Base-by-base conservation (phyloP, 2,329 filamentous ascomycete genomes). In the Dothistroma septosporum region DNA sequence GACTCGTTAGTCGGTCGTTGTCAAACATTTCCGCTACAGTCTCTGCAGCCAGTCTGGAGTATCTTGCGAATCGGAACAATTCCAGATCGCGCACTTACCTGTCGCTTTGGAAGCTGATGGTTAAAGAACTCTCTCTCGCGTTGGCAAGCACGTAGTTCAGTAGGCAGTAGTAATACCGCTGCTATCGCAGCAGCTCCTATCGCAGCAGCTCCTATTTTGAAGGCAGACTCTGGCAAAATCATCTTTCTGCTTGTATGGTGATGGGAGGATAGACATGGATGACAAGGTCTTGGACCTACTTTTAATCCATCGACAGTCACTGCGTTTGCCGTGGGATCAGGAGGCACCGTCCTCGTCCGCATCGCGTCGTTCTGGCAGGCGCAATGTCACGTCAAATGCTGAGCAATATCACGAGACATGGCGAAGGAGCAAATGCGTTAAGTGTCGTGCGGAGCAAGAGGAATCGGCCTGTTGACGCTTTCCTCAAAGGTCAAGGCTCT, bases 71-170 rank as follows among this genome's bases (percentile, higher is more conserved):
- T 9, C 14, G 10, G 14, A 37, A 9, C 33, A 37, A 11, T 37
- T 3, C 10, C 33, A 37, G 33, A 16, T 16, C 33, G 14, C 10
- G 33, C 10, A 11, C 33, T 3, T 44, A 44, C 41, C 16, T 44
- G 41, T 44, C 41, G 14, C 41, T 19, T 44, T 55, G 55, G 21
- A 19, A 19, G 14, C n/a, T n/a, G 41, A 44, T 44, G 41, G 8
- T 5, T 44, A 3, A 44, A 44, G 4, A 16, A 44, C 41, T 44
- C 14, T 44, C 61, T 59, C 22, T 61, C 59, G 12, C 59, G 57
- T 46, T 55, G 53, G 24, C 61, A 64, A 31, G 58, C 57, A 28
- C 55, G 16, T 31, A 59, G 35, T n/a, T 41, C 58, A 21, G 58
- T 49, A 6, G 58, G 52, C 49, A 60, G 44, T 49, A 44, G 37